Conservation (phyloP, 164 flowering plant genomes). For the Macadamia tetraphylla region DNA sequence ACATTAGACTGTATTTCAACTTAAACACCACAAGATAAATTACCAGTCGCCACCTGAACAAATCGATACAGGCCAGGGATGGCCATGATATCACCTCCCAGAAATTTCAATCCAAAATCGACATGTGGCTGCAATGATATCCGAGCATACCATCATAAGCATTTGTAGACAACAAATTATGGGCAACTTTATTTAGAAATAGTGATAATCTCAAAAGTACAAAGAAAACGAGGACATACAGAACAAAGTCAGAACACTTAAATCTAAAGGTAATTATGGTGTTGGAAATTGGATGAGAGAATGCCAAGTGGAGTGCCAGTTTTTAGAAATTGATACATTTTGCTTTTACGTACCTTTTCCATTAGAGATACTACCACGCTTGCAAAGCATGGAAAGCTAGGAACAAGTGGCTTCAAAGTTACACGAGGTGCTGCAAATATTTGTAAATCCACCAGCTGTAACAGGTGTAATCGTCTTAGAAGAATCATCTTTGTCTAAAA, state of each 20-base stretch:
- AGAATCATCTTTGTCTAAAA: slow-evolving; percentile 5
- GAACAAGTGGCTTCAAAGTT: slow-evolving; percentile 78
- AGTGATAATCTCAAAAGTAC: not conserved
- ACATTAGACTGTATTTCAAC: not conserved
- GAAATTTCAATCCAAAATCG: slow-evolving; percentile 72
- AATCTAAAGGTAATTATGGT: not conserved
- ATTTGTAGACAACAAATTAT: not conserved
- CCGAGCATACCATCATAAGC: not conserved
- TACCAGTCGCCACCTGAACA: slow-evolving; percentile 59
- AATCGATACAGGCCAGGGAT: slow-evolving; percentile 73
- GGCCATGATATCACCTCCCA: slow-evolving; percentile 85
- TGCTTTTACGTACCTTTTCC: slow-evolving; percentile 53
- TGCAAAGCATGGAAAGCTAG: slow-evolving; percentile 86
- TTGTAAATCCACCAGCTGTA: slow-evolving; percentile 81
- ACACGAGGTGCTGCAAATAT: slow-evolving; percentile 57
- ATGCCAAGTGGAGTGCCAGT: not conserved
- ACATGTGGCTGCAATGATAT: slow-evolving; percentile 64
- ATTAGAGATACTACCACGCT: slow-evolving; percentile 55
- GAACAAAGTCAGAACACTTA: not conserved
- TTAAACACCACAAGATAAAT: slow-evolving; percentile 4
- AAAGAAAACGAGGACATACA: not conserved
- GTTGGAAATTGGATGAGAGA: not conserved
- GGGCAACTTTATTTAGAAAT: not conserved
- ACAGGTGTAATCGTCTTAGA: slow-evolving; percentile 16
- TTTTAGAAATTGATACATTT: not conserved